Evolutionary conservation across 768 basidiomycete genomes (phyloP).

Genomic region (Pulveroboletus frians): DNA sequence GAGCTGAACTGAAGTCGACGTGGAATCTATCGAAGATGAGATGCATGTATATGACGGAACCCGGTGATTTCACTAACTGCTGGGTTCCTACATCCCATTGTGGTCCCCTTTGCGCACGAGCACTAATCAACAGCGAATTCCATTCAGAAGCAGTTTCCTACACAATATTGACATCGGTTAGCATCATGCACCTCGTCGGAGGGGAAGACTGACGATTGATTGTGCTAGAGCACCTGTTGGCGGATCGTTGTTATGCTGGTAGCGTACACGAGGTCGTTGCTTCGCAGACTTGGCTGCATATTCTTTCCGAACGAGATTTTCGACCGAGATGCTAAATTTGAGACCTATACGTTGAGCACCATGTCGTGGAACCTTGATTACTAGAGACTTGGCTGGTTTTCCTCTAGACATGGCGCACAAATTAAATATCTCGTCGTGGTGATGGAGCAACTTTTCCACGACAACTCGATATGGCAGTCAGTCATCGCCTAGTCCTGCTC

Average conservation of each 20-base stretch:
- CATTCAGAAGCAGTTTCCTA: conserved; percentile 79
- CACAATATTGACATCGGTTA: neutral
- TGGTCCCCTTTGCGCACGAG: conserved; percentile 76
- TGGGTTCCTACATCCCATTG: conserved; percentile 88
- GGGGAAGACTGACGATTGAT: conserved; percentile 52
- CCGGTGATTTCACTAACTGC: conserved; percentile 47
- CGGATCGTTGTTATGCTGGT: conserved; percentile 57
- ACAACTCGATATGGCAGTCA: conserved; percentile 13
- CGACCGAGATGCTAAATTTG: conserved; percentile 56
- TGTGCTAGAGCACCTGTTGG: conserved; percentile 42
- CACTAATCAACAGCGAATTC: conserved; percentile 76
- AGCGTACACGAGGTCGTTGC: conserved; percentile 26
- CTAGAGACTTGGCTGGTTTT: conserved; percentile 51
- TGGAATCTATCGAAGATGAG: conserved; percentile 48
- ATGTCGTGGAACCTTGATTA: conserved; percentile 66
- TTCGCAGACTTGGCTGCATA: conserved; percentile 47
- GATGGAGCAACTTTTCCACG: neutral
- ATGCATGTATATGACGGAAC: neutral
- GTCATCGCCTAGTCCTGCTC: neutral
- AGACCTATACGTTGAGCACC: conserved; percentile 68
- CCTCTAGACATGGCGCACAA: conserved; percentile 28
- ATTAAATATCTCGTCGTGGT: neutral
- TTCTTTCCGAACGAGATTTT: conserved; percentile 47
- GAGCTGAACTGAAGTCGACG: conserved; percentile 65
- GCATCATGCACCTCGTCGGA: neutral